Evolutionary conservation across 306 rosid species (phyloP).

Genomic region (Spatholobus suberectus): DNA sequence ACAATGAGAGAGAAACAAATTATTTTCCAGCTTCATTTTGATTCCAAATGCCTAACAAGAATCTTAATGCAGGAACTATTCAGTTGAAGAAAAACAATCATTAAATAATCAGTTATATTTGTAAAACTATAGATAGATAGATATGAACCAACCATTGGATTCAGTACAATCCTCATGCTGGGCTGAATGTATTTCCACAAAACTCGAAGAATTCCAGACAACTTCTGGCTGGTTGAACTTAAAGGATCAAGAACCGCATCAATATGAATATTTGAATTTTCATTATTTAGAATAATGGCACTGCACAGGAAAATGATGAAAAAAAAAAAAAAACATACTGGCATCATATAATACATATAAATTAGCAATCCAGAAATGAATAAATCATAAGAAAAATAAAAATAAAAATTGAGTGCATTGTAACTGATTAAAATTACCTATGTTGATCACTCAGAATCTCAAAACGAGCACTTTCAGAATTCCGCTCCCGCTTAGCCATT

Average conservation of each 20-base stretch:
- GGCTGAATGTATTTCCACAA: conserved; percentile 81
- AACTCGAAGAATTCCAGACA: conserved; percentile 82
- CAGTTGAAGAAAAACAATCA: neutral
- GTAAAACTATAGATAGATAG: conserved; percentile 17
- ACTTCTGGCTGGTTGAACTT: conserved; percentile 87
- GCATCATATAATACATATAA: conserved; percentile 19
- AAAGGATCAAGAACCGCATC: conserved; percentile 95
- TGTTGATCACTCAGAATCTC: conserved; percentile 75
- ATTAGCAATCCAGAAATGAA: conserved; percentile 29
- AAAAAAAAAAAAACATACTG: conserved; percentile 7
- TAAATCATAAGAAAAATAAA: conserved; percentile 19
- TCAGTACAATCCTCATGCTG: conserved; percentile 91
- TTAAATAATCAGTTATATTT: conserved; percentile 2
- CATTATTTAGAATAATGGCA: conserved; percentile 74
- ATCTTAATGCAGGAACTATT: conserved; percentile 4
- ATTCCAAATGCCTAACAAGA: conserved; percentile 20
- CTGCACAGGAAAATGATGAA: conserved; percentile 57
- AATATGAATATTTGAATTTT: conserved; percentile 77
- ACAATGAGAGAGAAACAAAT: conserved; percentile 1
- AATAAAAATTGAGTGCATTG: neutral
- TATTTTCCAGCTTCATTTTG: conserved; percentile 17
- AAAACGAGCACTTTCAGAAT: conserved; percentile 83
- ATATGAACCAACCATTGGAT: conserved; percentile 79
- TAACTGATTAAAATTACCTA: conserved; percentile 57
- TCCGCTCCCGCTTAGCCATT: conserved; percentile 84